Conservation (phyloP, 2,329 filamentous ascomycete species). For the Colletotrichum salicis region DNA sequence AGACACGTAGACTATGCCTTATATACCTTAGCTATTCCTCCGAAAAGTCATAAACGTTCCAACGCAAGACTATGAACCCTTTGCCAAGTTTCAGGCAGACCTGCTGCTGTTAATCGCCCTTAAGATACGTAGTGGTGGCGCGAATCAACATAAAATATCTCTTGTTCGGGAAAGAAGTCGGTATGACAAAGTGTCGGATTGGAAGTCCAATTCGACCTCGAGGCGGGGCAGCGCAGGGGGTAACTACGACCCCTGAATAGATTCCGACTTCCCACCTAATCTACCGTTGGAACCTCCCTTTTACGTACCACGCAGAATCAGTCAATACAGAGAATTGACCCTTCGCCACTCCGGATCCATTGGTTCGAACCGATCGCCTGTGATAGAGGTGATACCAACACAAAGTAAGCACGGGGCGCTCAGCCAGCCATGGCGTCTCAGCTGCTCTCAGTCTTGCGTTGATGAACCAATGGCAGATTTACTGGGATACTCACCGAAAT, state of each 20-base stretch:
- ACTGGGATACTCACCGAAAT: not conserved
- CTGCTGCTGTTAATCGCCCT: not conserved
- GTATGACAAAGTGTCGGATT: too few species aligned
- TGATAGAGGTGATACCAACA: too few species aligned
- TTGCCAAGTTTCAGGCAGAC: not conserved
- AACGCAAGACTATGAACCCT: not conserved
- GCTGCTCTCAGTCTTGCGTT: not conserved
- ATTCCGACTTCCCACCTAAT: too few species aligned
- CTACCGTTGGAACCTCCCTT: too few species aligned
- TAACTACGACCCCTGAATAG: too few species aligned
- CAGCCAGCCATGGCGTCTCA: constrained; percentile 6
- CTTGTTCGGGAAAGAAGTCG: not conserved
- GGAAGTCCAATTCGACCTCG: too few species aligned
- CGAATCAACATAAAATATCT: not conserved
- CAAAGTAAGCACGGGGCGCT: not conserved
- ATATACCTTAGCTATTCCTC: not conserved
- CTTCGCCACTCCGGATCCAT: too few species aligned
- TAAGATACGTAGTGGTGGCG: not conserved
- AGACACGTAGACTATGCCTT: not conserved
- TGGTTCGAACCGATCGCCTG: too few species aligned
- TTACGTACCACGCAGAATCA: too few species aligned
- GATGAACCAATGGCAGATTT: not conserved
- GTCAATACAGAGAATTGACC: too few species aligned
- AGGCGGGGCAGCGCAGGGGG: too few species aligned
- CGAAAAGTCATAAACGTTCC: too few species aligned